Conservation (phyloP, 208 protist genomes). For the Wallacemonas rigidus region DNA sequence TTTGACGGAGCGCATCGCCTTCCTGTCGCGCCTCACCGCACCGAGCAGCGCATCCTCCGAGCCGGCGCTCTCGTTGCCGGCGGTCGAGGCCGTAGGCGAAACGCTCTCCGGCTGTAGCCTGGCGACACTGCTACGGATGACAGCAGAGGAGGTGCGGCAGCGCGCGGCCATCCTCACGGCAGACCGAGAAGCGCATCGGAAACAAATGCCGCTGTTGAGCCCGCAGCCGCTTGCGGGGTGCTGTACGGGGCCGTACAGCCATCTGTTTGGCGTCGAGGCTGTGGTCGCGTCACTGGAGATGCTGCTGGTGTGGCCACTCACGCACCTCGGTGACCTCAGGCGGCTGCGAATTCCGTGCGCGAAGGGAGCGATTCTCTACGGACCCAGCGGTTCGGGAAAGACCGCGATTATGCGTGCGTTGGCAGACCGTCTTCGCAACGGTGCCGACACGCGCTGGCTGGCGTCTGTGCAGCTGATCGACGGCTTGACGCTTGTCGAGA, state of each 20-base stretch:
- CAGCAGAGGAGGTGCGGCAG: neutral
- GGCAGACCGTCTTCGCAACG: constrained; percentile 40
- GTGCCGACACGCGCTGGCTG: constrained; percentile 32
- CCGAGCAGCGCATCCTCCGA: neutral
- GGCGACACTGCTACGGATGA: constrained; percentile 14
- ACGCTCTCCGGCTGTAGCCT: constrained; percentile 18
- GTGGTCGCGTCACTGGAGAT: constrained; percentile 61
- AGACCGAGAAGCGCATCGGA: constrained; percentile 25
- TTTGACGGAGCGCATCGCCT: constrained; percentile 28
- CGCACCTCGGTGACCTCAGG: constrained; percentile 45
- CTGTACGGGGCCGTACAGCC: constrained; percentile 27
- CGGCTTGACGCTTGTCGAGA: constrained; percentile 78
- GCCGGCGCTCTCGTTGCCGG: neutral
- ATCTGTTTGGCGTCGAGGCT: constrained; percentile 64
- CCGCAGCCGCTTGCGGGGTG: constrained; percentile 16
- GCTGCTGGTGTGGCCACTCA: constrained; percentile 81
- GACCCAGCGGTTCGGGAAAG: constrained; percentile 83
- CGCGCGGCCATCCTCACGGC: constrained; percentile 21
- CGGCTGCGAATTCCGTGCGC: constrained; percentile 43
- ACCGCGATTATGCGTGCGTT: constrained; percentile 75
- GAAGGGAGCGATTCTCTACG: constrained; percentile 81
- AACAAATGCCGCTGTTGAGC: neutral
- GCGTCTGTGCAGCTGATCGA: constrained; percentile 62
- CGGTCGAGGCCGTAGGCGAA: constrained; percentile 1
- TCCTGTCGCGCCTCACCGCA: constrained; percentile 19